phyloP scores from a whole-genome alignment of 116 monocot species.

The Zostera marina region DNA sequence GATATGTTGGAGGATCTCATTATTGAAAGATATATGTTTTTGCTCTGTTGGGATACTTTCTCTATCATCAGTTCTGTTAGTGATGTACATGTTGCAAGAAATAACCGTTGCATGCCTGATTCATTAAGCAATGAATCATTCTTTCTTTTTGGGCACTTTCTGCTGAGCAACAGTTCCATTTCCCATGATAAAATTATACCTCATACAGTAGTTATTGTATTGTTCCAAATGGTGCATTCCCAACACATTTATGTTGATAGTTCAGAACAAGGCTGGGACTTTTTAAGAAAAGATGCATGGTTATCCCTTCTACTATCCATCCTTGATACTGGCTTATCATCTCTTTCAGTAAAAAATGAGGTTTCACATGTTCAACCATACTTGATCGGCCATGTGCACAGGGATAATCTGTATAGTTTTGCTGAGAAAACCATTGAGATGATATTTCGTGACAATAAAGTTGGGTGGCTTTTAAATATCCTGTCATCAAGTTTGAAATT shows the following conservation, averaged over 20 bases:
- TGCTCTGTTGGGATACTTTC: constrained; percentile 62
- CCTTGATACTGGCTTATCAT: constrained; percentile 34
- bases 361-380: constrained; percentile 12
- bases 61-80: constrained; percentile 15
- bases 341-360: constrained; percentile 13
- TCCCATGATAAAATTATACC: constrained; percentile 11
- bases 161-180: constrained; percentile 10
- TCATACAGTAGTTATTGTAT: constrained; percentile 15
- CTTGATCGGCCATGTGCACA: constrained; percentile 1
- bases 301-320: constrained; percentile 51
- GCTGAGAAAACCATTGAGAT: constrained; percentile 18
- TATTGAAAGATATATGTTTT: constrained; percentile 74
- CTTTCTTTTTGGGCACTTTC: constrained; percentile 33
- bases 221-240: constrained; percentile 30
- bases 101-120: constrained; percentile 12
- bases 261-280: constrained; percentile 42
- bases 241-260: constrained; percentile 4
- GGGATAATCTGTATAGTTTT: constrained; percentile 11
- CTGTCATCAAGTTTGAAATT: constrained; percentile 50
- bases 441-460: constrained; percentile 21
- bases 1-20: constrained; percentile 57
- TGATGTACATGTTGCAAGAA: constrained; percentile 1
- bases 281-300: constrained; percentile 42
- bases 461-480: constrained; percentile 27
- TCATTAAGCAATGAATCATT: constrained; percentile 21